Evolutionary conservation across 116 monocot species (phyloP), one percentile per base, ranked within the genome.

Genomic region (Thalassia testudinum): DNA sequence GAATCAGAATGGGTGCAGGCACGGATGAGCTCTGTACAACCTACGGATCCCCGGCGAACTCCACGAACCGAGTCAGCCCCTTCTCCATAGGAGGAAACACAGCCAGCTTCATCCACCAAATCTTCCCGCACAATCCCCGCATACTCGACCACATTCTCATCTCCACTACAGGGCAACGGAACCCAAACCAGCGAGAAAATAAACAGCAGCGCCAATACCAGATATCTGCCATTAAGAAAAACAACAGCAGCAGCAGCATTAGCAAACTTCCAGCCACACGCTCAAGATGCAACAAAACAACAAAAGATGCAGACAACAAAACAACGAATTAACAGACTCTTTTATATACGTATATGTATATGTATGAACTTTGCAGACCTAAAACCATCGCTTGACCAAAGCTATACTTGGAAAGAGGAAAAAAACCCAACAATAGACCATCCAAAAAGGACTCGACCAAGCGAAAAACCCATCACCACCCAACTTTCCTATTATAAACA

Each of bases 1-100:
- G 74, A 62, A 49, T 44, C 52, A 34, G 66, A 62, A 48, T 43
- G 65, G 24, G 61, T 25, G 43, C 77, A 82, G 19, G 50, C 64
- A 34, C 30, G 58, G 55, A 48, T 51, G 20, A 69, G 27, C 37
- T 12, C 49, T 18, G 52, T 44, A 51, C 56, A 75, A 64, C 54
- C 52, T 23, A 22, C 34, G 21, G 57, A 77, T 20, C 42, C 54
- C 23, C 40, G 38, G 17, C 8, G 25, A 34, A 34, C 30, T 5
- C 12, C 57, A 27, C 37, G 0, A 13, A 34, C 21, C 16, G 52
- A 23, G 26, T 55, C 51, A 12, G 16, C 52, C 21, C 30, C 49
- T 43, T 50, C 61, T 1, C 37, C 64, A 49, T 53, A 26, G 7
- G 21, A 54, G 7, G 21, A 54, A 52, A 6, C 21, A 44, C 58